Conservation (phyloP, 495 filamentous ascomycete species). For the Tuber borchii region DNA sequence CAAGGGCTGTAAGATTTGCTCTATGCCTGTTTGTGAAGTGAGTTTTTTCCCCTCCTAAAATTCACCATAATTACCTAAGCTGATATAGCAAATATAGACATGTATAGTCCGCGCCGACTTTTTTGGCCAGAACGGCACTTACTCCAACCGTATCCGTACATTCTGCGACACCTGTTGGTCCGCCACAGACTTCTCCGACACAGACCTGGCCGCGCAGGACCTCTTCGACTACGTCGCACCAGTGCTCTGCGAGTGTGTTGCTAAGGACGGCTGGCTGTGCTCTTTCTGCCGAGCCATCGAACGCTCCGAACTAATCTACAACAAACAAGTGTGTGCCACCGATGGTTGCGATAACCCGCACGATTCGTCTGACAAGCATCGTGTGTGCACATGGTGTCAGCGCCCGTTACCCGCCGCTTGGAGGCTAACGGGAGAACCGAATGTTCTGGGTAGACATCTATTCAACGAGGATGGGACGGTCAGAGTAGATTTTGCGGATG, state of each 20-base stretch:
- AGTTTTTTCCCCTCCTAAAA: neutral
- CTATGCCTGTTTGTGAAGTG: conserved; percentile 34
- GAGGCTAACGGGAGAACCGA: conserved; percentile 18
- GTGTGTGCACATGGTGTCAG: conserved; percentile 33
- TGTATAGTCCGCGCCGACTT: conserved; percentile 35
- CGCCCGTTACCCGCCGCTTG: conserved; percentile 24
- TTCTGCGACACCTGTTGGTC: conserved; percentile 35
- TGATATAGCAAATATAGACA: conserved; percentile 16
- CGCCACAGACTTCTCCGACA: conserved; percentile 25
- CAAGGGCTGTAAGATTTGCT: conserved; percentile 28
- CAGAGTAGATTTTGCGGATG: conserved; percentile 9
- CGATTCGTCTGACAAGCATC: conserved; percentile 24
- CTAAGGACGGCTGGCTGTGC: conserved; percentile 32
- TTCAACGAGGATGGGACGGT: neutral
- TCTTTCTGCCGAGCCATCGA: conserved; percentile 21
- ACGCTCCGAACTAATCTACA: conserved; percentile 23
- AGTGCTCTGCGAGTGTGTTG: conserved; percentile 23
- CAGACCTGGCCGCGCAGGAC: conserved; percentile 4
- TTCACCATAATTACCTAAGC: neutral
- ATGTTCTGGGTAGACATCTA: neutral
- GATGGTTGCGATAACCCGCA: conserved; percentile 30
- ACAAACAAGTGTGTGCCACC: conserved; percentile 22
- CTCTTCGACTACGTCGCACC: conserved; percentile 7
- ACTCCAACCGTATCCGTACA: conserved; percentile 31
- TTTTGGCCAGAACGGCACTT: conserved; percentile 31